A percentile compares a stretch with the other conserved stretches of the same genome.
phyloP scores from a whole-genome alignment of 2,329 filamentous ascomycete genomes.

The Ceratocystis harringtonii region DNA sequence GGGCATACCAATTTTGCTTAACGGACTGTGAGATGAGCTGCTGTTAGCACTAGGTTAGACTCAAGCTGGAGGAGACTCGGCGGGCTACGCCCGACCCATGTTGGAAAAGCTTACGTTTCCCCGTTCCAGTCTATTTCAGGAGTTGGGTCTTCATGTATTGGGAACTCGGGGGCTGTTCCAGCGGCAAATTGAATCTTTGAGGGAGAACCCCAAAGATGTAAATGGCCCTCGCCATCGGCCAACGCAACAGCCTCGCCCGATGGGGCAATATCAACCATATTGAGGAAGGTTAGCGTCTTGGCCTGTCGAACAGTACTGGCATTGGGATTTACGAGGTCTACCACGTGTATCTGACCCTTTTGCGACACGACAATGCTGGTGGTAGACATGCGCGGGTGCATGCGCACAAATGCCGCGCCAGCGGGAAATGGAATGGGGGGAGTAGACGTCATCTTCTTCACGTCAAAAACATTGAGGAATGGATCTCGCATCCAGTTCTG shows the following conservation, averaged over 20 bases:
- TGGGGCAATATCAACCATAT: constrained; percentile 70
- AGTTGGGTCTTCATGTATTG: constrained; percentile 46
- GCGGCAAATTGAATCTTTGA: constrained; percentile 78
- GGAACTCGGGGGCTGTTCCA: constrained; percentile 63
- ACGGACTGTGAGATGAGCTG: constrained; percentile 37
- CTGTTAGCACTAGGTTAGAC: constrained; percentile 15
- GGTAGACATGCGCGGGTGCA: constrained; percentile 91
- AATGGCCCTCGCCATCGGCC: constrained; percentile 59
- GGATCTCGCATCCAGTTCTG: constrained; percentile 71
- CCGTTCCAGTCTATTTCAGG: constrained; percentile 51
- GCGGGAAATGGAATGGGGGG: constrained; percentile 85
- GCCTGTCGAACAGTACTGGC: constrained; percentile 73
- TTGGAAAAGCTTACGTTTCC: constrained; percentile 44
- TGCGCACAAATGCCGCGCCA: constrained; percentile 83
- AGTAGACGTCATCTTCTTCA: constrained; percentile 77
- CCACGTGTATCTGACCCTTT: constrained; percentile 83
- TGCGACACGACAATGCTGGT: constrained; percentile 90
- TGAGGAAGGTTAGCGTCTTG: constrained; percentile 59
- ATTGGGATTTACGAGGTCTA: constrained; percentile 88
- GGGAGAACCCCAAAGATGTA: constrained; percentile 81
- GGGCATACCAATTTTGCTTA: constrained; percentile 79
- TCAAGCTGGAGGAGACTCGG: not conserved
- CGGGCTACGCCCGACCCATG: not conserved
- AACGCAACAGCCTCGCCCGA: constrained; percentile 76
- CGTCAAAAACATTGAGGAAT: constrained; percentile 86